Evolutionary conservation across 2,329 filamentous ascomycete genomes (phyloP).

Genomic region (Periconia macrospinosa): DNA sequence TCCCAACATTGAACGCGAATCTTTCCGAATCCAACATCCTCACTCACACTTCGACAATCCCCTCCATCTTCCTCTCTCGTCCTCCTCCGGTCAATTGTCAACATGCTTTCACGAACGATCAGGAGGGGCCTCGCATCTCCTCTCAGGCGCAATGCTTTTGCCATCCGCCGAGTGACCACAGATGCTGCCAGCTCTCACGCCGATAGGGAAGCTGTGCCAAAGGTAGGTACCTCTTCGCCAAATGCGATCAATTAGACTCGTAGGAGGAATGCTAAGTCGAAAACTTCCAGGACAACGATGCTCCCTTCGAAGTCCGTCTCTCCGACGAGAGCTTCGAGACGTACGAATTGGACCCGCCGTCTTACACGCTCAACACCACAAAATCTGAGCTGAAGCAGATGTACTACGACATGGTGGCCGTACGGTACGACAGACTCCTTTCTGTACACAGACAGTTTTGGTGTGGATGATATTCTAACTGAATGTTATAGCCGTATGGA

Average conservation of each 20-base stretch:
- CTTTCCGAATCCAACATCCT: constrained; percentile 22
- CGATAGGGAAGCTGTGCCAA: constrained; percentile 72
- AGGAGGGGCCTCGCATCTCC: constrained; percentile 44
- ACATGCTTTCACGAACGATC: constrained; percentile 45
- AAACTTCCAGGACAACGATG: constrained; percentile 76
- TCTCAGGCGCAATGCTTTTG: constrained; percentile 41
- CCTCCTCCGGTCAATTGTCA: constrained; percentile 24
- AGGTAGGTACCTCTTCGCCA: constrained; percentile 51
- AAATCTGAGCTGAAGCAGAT: constrained; percentile 99
- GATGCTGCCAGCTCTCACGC: constrained; percentile 91
- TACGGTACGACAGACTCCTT: constrained; percentile 66
- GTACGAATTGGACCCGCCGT: constrained; percentile 94
- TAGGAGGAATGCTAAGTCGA: constrained; percentile 20
- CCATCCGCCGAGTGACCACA: constrained; percentile 79
- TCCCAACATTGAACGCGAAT: constrained; percentile 24
- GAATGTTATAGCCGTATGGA: constrained; percentile 88
- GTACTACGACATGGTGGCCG: constrained; percentile 96
- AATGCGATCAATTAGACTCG: constrained; percentile 2
- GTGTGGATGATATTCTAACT: background rate
- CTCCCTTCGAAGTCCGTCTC: constrained; percentile 87
- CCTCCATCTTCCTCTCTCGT: constrained; percentile 19
- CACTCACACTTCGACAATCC: constrained; percentile 12
- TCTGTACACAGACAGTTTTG: background rate
- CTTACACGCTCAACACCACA: constrained; percentile 89
- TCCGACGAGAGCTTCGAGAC: constrained; percentile 99